Evolutionary conservation across 306 rosid species (phyloP), one percentile per base, ranked within the genome.

Genomic region (Sechiopsis laciniata): DNA sequence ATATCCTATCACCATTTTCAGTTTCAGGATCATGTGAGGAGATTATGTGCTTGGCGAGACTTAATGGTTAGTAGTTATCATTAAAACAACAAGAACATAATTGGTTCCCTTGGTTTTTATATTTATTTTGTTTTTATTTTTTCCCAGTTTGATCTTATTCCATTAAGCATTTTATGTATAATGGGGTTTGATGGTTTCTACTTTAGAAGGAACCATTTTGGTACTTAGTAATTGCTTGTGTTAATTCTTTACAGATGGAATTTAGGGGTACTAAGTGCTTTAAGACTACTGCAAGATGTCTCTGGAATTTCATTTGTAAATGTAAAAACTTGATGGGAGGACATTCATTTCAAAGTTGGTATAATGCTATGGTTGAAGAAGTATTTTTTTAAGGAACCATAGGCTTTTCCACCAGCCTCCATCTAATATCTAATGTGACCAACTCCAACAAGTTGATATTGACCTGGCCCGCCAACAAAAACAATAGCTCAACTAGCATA

Each of bases 41-140:
- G 78, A 64, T 74, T 94, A 37, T 90, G 96, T 72, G 75, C 89
- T 17, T 94, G 98, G 97, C 88, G 97, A 86, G 97, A 90, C 82
- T 46, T 90, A 71, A 87, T 89, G 97, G 98, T 94, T 8, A 88
- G 98, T 87, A 54, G 19, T 51, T 73, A 71, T 71, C 8, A 0
- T 17, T 46, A 67, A 45, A 20, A 5, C 46, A 46, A 11, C 40
- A 40, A 17, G 73, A 40, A 68, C 40, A 68, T 15, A 20, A 21
- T 67, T 21, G n/a, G 8, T 48, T 54, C 61, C 29, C 61, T 5
- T 35, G 54, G 29, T 12, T 66, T 72, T 7, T 29, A 5, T 46
- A 46, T 20, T 13, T 68, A 2, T 46, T 50, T 48, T 45, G 3
- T 21, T 48, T 12, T 68, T 4, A 0, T 32, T 10, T 46, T 20